Evolutionary conservation across 2,329 filamentous ascomycete species (phyloP), one percentile per base, ranked within the genome.

Genomic region (Thelonectria rubi): DNA sequence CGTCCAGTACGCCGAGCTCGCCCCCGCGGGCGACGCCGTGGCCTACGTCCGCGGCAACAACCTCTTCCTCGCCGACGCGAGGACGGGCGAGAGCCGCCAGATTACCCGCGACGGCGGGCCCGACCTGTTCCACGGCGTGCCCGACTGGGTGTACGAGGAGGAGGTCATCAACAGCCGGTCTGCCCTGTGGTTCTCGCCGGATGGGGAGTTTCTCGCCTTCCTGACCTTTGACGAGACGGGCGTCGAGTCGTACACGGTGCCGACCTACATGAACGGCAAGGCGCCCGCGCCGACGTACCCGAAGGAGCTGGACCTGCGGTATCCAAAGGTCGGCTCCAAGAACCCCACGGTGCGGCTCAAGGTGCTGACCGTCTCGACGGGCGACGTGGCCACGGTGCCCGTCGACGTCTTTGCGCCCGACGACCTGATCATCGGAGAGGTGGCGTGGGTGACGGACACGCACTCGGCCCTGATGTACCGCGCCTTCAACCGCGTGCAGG

Each of bases 101-200:
- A 82, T 89, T 62, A 90, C 88, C 12, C 74, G 76, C 0, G 82
- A 89, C 65, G 88, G 87, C 11, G 81, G 86, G 0, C 83, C 85
- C 0, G 85, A 89, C 70, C 76, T 83, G 66, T 91, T 90, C 76
- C 85, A 89, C 61, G 87, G 80, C 5, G 82, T 89, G 1, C 87
- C 87, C 0, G 88, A 90, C 69, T 90, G 94, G 94, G 94, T 97
- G 0, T 97, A 96, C 69, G 92, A 95, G 73, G 81, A 83, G 61
- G 77, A 79, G 58, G 75, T 79, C 3, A 91, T 97, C 64, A 77
- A 81, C 5, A 87, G 85, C 2, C 91, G 92, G 66, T 92, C 86
- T 62, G 92, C 91, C 2, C 92, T 94, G 1, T 98, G 94, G 94
- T 97, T 93, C 91, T 94, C 92, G 15, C 86, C 89, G 21, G 93